These are phyloP conservation scores for Ceratocystis alfenasii DNA, from an alignment of 2,329 filamentous ascomycete genomes.

Conservation along the genomic window DNA sequence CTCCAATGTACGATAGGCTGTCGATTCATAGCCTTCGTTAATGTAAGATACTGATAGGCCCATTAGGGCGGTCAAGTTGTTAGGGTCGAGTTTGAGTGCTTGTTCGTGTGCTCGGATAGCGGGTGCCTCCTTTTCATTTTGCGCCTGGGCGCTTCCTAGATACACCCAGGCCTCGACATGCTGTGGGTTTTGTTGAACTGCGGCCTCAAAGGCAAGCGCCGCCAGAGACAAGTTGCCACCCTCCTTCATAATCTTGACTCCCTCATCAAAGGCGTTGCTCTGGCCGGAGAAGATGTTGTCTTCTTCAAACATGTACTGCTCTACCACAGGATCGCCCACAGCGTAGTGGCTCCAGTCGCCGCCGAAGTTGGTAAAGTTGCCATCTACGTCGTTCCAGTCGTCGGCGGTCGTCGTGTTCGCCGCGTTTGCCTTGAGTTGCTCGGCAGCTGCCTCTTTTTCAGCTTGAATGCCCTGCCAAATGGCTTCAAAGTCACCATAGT, in stretches of 20 bases:
- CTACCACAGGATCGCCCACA: conserved; percentile 59
- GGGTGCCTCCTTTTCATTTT: conserved; percentile 96
- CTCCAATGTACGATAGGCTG: conserved; percentile 89
- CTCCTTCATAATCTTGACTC: conserved; percentile 81
- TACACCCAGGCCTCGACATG: conserved; percentile 92
- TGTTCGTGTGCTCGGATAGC: conserved; percentile 90
- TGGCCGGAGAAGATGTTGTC: conserved; percentile 80
- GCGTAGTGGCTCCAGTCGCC: conserved; percentile 54
- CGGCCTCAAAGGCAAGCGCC: conserved; percentile 88
- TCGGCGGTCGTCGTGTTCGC: conserved; percentile 40
- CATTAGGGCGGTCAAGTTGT: conserved; percentile 84
- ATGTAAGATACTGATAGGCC: conserved; percentile 93
- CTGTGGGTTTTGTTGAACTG: conserved; percentile 74
- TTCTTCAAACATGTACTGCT: conserved; percentile 88
- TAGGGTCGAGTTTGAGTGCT: conserved; percentile 74
- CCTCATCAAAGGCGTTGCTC: conserved; percentile 80
- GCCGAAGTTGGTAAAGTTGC: conserved; percentile 48
- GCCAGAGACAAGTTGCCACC: conserved; percentile 90
- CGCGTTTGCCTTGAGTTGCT: conserved; percentile 20
- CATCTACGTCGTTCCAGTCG: conserved; percentile 52
- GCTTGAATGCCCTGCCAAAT: conserved; percentile 76
- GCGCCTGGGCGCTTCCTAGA: conserved; percentile 82
- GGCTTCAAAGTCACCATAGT: conserved; percentile 78
- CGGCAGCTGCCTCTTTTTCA: conserved; percentile 34
- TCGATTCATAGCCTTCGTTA: conserved; percentile 96